These are phyloP conservation scores for Mycena epipterygia DNA, from an alignment of 768 basidiomycete species.

Conservation along the genomic window DNA sequence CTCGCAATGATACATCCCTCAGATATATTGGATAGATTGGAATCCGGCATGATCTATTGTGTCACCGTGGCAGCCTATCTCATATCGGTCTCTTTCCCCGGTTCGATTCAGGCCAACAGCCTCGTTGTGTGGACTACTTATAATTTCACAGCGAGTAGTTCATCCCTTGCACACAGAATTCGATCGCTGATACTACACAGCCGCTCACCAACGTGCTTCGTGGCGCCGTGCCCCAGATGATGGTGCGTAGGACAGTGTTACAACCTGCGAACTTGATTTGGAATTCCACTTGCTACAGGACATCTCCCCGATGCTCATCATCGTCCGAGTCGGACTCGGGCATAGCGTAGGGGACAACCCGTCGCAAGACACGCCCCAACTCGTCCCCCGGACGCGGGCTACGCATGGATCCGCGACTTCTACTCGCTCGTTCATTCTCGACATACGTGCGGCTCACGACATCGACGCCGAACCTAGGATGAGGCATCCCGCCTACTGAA, in stretches of 20 bases:
- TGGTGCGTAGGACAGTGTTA: neutral
- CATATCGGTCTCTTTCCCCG: neutral
- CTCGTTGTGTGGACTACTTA: too few relatives aligned
- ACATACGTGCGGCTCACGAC: too few relatives aligned
- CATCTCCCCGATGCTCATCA: neutral
- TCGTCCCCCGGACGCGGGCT: too few relatives aligned
- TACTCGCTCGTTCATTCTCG: too few relatives aligned
- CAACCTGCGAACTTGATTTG: neutral
- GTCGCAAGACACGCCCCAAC: too few relatives aligned
- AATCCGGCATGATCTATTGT: slow-evolving; percentile 20
- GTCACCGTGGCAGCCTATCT: neutral
- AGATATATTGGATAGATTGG: neutral
- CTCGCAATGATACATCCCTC: neutral
- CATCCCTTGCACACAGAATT: neutral
- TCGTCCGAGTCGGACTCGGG: neutral
- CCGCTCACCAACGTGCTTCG: neutral
- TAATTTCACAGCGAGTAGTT: neutral
- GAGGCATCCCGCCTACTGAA: too few relatives aligned
- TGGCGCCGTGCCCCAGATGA: neutral
- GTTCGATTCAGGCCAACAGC: too few relatives aligned
- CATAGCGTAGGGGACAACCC: neutral
- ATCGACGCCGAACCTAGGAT: too few relatives aligned
- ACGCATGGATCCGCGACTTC: too few relatives aligned
- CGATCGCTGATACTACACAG: neutral
- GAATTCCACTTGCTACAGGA: neutral